These are phyloP conservation scores for Veloboletus limbatus DNA, from an alignment of 1,284 basidiomycete species.

Conservation along the genomic window DNA sequence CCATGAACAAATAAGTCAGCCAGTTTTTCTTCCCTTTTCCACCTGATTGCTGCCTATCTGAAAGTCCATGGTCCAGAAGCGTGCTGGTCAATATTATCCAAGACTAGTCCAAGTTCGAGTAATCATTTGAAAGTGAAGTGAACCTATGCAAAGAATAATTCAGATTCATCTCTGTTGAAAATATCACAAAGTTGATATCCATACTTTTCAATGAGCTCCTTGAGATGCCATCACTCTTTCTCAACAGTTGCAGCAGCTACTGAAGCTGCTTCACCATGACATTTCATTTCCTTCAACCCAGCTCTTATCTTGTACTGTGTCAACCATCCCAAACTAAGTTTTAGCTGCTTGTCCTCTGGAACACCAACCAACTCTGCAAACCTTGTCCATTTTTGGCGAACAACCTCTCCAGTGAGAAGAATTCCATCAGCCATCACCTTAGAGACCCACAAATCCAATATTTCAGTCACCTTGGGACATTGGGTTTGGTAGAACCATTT, in stretches of 20 bases:
- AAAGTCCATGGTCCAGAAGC: conserved; percentile 7
- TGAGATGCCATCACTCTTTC: background rate
- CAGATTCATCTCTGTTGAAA: conserved; percentile 5
- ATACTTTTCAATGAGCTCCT: background rate
- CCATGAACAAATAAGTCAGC: conserved; percentile 19
- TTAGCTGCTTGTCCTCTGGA: background rate
- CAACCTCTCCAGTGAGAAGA: background rate
- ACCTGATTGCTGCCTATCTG: background rate
- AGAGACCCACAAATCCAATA: conserved; percentile 6
- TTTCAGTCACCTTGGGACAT: conserved; percentile 1
- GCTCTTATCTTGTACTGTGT: background rate
- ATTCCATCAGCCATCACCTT: conserved; percentile 5
- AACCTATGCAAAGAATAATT: no score
- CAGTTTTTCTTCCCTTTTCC: background rate
- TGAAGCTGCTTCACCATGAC: conserved; percentile 5
- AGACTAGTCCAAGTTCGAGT: no score
- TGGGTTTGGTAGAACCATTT: conserved; percentile 1
- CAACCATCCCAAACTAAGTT: background rate
- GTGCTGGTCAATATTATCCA: background rate
- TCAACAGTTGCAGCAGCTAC: background rate
- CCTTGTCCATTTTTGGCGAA: conserved; percentile 1
- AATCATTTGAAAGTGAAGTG: background rate
- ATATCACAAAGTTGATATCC: conserved; percentile 1
- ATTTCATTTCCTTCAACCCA: background rate
- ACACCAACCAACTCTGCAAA: conserved; percentile 6